phyloP scores from a whole-genome alignment of 192 early-diverging fungal species.

The Phycomyces blakesleeanus region DNA sequence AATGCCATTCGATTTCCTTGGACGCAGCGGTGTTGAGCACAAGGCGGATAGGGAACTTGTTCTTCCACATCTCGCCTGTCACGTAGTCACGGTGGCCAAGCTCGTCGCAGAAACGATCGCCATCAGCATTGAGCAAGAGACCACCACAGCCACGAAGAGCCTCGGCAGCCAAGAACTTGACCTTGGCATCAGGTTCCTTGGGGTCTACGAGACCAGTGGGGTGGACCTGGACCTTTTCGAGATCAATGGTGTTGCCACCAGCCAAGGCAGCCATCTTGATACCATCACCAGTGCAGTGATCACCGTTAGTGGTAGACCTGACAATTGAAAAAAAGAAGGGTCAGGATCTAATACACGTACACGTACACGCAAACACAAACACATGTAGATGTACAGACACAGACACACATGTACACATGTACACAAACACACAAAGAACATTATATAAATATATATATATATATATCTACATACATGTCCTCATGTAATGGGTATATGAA shows the following conservation, averaged over 20 bases:
- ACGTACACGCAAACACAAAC: neutral
- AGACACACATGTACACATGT: neutral
- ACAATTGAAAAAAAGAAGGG: slow-evolving; percentile 14
- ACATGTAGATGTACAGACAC: neutral
- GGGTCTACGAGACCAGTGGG: slow-evolving; percentile 94
- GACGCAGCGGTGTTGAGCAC: slow-evolving; percentile 80
- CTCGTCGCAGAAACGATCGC: slow-evolving; percentile 90
- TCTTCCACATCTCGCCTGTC: slow-evolving; percentile 83
- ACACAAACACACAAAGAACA: too few relatives aligned
- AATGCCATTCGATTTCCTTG: slow-evolving; percentile 92
- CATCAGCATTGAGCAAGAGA: slow-evolving; percentile 74
- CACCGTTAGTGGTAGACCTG: slow-evolving; percentile 86
- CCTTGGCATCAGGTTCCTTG: slow-evolving; percentile 82
- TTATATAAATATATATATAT: too few relatives aligned
- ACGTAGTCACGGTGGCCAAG: slow-evolving; percentile 92
- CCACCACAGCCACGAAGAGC: slow-evolving; percentile 93
- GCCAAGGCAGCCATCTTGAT: slow-evolving; percentile 79
- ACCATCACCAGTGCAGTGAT: slow-evolving; percentile 94
- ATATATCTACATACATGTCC: too few relatives aligned
- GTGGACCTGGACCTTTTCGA: slow-evolving; percentile 96
- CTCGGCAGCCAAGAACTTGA: slow-evolving; percentile 95
- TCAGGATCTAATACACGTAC: slow-evolving; percentile 29
- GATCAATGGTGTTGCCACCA: slow-evolving; percentile 85
- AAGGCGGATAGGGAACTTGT: slow-evolving; percentile 80
- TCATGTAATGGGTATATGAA: too few relatives aligned